Conservation (phyloP, 805 yeast genomes). For the Saccharomycopsis malanga region DNA sequence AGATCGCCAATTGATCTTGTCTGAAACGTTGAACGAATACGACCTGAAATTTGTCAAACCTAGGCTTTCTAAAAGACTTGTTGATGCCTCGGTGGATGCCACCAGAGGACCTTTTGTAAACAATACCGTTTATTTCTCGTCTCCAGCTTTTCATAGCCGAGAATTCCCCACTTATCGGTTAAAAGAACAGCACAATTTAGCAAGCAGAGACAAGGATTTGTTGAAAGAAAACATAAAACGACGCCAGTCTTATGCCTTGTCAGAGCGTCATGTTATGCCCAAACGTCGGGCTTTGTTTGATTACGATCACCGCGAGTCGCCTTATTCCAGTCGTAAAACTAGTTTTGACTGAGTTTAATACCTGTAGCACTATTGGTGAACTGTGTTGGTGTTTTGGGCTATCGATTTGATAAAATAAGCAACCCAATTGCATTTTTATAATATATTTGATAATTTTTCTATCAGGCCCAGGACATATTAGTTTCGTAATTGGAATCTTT, state of each 20-base stretch:
- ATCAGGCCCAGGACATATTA: no score
- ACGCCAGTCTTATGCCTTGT: neutral
- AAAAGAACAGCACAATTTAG: slow-evolving; percentile 6
- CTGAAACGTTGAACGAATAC: slow-evolving; percentile 58
- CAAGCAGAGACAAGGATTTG: neutral
- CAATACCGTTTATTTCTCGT: neutral
- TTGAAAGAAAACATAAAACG: neutral
- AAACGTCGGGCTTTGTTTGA: no score
- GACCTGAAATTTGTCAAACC: slow-evolving; percentile 58
- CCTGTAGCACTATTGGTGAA: no score
- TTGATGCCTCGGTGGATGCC: slow-evolving; percentile 59
- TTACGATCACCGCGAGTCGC: no score
- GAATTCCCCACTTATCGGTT: slow-evolving; percentile 7
- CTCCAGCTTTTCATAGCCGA: neutral
- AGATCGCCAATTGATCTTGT: slow-evolving; percentile 54
- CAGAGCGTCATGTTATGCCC: no score
- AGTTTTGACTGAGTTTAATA: no score
- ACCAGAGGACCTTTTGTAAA: slow-evolving; percentile 21
- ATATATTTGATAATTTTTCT: no score
- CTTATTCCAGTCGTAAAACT: no score
- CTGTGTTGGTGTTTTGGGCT: no score
- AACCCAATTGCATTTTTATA: no score
- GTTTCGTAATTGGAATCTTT: no score
- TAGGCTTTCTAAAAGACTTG: slow-evolving; percentile 39
- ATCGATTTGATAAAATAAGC: no score